Conservation (phyloP, 2,329 filamentous ascomycete genomes). For the Penicillium concentricum region DNA sequence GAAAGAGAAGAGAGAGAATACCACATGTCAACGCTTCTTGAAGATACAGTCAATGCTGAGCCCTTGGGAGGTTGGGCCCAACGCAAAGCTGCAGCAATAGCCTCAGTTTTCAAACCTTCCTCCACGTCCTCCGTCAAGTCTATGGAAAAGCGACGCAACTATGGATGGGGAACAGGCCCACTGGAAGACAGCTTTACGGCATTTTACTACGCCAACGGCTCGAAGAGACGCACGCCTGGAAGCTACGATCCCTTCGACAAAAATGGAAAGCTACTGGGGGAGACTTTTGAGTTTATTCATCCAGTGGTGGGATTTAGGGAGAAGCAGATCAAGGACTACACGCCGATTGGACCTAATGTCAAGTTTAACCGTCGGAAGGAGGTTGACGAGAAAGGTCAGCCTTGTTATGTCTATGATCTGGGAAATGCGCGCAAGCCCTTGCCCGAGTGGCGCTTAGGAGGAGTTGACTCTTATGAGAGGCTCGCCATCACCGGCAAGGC, state of each 20-base stretch:
- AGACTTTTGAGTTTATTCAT: constrained; percentile 19
- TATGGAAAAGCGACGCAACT: constrained; percentile 1
- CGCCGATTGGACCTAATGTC: constrained; percentile 4
- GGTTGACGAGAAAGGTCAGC: constrained; percentile 4
- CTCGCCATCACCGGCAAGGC: constrained; percentile 12
- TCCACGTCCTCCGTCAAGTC: not conserved
- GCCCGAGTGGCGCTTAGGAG: constrained; percentile 20
- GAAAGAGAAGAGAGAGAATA: constrained; percentile 10
- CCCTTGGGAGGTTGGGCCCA: constrained; percentile 4
- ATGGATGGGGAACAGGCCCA: constrained; percentile 16
- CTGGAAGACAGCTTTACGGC: constrained; percentile 15
- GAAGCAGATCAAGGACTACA: constrained; percentile 12
- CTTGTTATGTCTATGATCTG: constrained; percentile 12
- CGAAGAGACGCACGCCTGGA: constrained; percentile 15
- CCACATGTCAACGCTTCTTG: not conserved
- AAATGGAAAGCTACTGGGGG: constrained; percentile 5
- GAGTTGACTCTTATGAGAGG: constrained; percentile 18
- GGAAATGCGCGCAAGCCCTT: constrained; percentile 6
- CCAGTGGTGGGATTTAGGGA: constrained; percentile 20
- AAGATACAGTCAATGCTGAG: not conserved
- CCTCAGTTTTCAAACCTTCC: not conserved
- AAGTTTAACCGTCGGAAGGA: constrained; percentile 13
- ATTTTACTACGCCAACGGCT: constrained; percentile 18
- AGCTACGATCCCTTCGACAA: constrained; percentile 7
- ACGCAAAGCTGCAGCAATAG: not conserved